Evolutionary conservation across 805 yeast species (phyloP).

Genomic region (Kluyveromyces wickerhamii): DNA sequence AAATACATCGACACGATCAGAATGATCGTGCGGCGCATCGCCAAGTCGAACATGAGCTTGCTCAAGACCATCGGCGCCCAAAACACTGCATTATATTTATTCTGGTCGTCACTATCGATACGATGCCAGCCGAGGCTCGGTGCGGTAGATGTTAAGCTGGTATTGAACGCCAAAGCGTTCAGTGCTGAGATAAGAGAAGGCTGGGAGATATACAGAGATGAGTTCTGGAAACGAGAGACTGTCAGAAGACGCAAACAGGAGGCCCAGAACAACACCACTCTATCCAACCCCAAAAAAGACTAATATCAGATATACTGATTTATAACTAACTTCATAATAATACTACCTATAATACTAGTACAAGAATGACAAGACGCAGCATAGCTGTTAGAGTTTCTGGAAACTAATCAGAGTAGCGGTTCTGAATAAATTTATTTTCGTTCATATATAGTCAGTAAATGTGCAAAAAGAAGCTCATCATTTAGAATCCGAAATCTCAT

Average conservation of each 20-base stretch:
- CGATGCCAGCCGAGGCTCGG: slow-evolving; percentile 59
- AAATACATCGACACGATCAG: slow-evolving; percentile 30
- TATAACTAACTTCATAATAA: no score
- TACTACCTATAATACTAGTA: no score
- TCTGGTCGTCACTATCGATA: slow-evolving; percentile 24
- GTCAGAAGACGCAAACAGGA: slow-evolving; percentile 43
- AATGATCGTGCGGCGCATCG: slow-evolving; percentile 21
- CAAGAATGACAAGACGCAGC: no score
- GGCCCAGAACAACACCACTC: neutral
- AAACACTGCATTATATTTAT: slow-evolving; percentile 12
- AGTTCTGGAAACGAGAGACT: slow-evolving; percentile 86
- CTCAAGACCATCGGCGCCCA: slow-evolving; percentile 11
- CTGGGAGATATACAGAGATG: slow-evolving; percentile 91
- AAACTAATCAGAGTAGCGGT: slow-evolving; percentile 17
- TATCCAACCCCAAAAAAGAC: slow-evolving; percentile 1
- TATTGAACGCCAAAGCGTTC: slow-evolving; percentile 74
- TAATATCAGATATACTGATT: no score
- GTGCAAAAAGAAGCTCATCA: slow-evolving; percentile 3
- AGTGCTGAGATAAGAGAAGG: slow-evolving; percentile 79
- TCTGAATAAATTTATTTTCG: slow-evolving; percentile 13
- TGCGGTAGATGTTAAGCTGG: slow-evolving; percentile 69
- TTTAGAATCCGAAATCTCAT: neutral
- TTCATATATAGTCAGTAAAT: slow-evolving; percentile 6
- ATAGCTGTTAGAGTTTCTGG: neutral
- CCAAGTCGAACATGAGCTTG: slow-evolving; percentile 14